Evolutionary conservation across 2,329 filamentous ascomycete genomes (phyloP), one percentile per base, ranked within the genome.

Genomic region (Arachnopeziza araneosa): DNA sequence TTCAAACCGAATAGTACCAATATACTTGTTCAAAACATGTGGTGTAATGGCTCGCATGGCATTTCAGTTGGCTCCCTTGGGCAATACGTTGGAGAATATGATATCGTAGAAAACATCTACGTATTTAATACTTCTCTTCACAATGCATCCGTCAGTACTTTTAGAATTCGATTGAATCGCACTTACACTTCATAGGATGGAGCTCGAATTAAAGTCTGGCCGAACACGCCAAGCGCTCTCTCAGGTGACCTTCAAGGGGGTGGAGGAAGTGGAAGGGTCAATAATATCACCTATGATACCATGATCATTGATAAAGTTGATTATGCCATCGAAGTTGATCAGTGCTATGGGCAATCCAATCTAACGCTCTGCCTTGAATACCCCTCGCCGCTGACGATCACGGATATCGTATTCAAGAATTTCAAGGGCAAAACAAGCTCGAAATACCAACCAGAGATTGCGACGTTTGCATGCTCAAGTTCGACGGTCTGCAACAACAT

Each of bases 191-290:
- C 26, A 1, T 76, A 81, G 57, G 83, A 89, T 64, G 86, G 84
- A 30, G 87, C 87, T 0, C 83, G 87, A 61, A 89, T 91, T 75
- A 90, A 90, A 73, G 86, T 89, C 58, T 90, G 87, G 87, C 86
- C 87, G 26, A 69, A 70, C 58, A 60, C 67, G 2, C 67, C 78
- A 3, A 79, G 81, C 1, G 79, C 79, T 0, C 74, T 87, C 3
- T 82, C 82, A 21, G 82, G 79, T 21, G 82, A 86, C 58, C 78
- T 88, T 0, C 82, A 85, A 67, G 87, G 86, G 7, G 86, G 86
- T n/a, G 86, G 86, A 21, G 86, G 86, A 21, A 71, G 72, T 0
- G 83, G 87, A 24, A 75, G 77, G 49, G 86, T 90, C 53, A 78
- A 77, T 60, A 90, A 90, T 70, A 79, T 89, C 62, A 89, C 86